Evolutionary conservation across 2,329 filamentous ascomycete genomes (phyloP).

Genomic region (Rasamsonia emersonii): DNA sequence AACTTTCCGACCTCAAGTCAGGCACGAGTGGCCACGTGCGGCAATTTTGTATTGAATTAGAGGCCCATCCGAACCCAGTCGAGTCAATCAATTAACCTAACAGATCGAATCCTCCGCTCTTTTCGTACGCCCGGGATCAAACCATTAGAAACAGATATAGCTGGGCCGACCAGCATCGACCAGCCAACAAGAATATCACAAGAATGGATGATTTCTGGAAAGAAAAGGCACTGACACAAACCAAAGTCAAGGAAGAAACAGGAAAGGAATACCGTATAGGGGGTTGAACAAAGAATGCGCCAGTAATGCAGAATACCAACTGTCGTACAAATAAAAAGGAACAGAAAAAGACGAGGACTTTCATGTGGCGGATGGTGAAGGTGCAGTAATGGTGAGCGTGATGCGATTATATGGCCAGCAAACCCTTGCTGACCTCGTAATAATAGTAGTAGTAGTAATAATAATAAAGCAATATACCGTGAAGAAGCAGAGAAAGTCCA

Average conservation of each 20-base stretch:
- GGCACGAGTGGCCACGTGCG: background rate
- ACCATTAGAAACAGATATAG: conserved; percentile 14
- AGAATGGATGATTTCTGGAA: conserved; percentile 11
- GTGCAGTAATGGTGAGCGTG: conserved; percentile 11
- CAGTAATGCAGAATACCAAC: conserved; percentile 12
- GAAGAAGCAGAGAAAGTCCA: too few relatives aligned
- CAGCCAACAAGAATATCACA: conserved; percentile 9
- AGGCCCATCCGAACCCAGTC: conserved; percentile 23
- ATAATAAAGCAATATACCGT: too few relatives aligned
- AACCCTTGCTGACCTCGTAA: conserved; percentile 17
- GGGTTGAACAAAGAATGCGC: conserved; percentile 9
- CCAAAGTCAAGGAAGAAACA: conserved; percentile 8
- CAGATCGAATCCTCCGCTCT: conserved; percentile 22
- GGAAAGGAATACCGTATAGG: background rate
- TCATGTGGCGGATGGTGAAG: conserved; percentile 13
- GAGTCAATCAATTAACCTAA: conserved; percentile 17
- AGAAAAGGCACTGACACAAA: conserved; percentile 13
- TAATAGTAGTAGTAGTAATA: too few relatives aligned
- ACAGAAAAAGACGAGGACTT: conserved; percentile 10
- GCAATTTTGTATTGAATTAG: conserved; percentile 15
- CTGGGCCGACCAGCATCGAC: conserved; percentile 5
- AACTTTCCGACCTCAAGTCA: background rate
- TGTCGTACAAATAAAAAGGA: conserved; percentile 21
- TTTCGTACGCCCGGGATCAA: conserved; percentile 27
- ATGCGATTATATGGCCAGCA: conserved; percentile 15